phyloP scores from a whole-genome alignment of 352 stramenopile species.

The Globisporangium cystogenes region DNA sequence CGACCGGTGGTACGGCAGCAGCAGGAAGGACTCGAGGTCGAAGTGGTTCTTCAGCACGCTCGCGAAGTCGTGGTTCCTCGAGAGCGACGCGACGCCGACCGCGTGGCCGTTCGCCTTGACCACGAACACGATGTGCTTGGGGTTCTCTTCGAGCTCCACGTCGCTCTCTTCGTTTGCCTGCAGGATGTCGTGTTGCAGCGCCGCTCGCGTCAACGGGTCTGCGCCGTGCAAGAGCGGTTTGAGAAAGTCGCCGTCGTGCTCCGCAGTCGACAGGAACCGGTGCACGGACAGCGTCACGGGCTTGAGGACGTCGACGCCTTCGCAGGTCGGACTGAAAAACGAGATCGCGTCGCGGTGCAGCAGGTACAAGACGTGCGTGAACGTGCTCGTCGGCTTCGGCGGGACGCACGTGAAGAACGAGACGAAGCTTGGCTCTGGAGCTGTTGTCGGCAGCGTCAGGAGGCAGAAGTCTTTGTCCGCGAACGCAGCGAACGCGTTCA shows the following conservation, averaged over 20 bases:
- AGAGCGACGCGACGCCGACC: constrained; percentile 38
- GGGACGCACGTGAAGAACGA: constrained; percentile 35
- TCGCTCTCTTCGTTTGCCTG: constrained; percentile 45
- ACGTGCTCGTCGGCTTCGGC: constrained; percentile 33
- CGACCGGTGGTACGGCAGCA: constrained; percentile 57
- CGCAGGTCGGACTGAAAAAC: constrained; percentile 36
- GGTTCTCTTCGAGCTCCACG: constrained; percentile 62
- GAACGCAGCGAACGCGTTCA: constrained; percentile 48
- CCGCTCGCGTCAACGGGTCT: constrained; percentile 23
- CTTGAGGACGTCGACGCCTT: constrained; percentile 21
- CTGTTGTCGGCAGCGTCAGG: constrained; percentile 44
- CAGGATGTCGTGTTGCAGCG: constrained; percentile 29
- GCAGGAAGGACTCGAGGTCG: constrained; percentile 55
- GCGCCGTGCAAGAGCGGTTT: constrained; percentile 14
- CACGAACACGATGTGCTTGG: constrained; percentile 50
- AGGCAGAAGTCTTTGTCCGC: constrained; percentile 47
- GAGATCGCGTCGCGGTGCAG: constrained; percentile 50
- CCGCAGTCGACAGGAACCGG: constrained; percentile 16
- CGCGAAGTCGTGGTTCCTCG: constrained; percentile 38
- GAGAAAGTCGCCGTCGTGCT: constrained; percentile 11
- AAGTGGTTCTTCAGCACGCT: constrained; percentile 56
- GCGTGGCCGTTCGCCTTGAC: constrained; percentile 39
- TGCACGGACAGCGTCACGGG: constrained; percentile 30
- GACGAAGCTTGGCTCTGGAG: constrained; percentile 41
- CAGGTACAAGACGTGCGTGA: constrained; percentile 54